phyloP scores from a whole-genome alignment of 306 rosid species.

The Gastrolobium villosum region DNA sequence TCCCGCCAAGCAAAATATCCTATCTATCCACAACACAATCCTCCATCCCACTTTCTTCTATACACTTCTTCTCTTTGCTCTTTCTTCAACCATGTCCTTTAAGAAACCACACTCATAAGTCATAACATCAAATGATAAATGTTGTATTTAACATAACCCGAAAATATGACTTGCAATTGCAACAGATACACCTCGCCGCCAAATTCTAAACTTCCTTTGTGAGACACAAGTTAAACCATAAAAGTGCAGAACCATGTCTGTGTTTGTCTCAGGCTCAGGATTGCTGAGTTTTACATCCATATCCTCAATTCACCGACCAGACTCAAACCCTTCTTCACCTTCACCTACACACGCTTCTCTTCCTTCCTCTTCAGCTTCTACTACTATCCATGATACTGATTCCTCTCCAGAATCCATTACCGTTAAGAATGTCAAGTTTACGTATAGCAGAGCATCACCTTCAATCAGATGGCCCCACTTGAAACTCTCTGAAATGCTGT shows the following conservation, averaged over 20 bases:
- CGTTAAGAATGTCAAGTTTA: slow-evolving; percentile 50
- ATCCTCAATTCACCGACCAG: slow-evolving; percentile 13
- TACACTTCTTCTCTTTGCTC: no score
- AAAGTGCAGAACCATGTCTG: background rate
- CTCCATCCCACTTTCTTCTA: no score
- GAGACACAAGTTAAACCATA: no score
- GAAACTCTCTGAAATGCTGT: slow-evolving; percentile 62
- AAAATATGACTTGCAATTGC: background rate
- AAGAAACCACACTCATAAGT: no score
- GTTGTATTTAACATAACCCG: background rate
- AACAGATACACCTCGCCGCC: background rate
- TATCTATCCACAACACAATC: no score
- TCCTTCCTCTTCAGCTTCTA: slow-evolving; percentile 50
- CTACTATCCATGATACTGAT: slow-evolving; percentile 26
- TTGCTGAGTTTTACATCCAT: slow-evolving; percentile 9
- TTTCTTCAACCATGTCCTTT: no score
- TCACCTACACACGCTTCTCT: slow-evolving; percentile 36
- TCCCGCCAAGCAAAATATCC: no score
- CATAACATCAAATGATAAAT: background rate
- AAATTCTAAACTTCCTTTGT: no score
- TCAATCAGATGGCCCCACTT: slow-evolving; percentile 84
- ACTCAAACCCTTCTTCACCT: slow-evolving; percentile 44
- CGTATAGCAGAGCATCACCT: slow-evolving; percentile 90
- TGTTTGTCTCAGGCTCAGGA: slow-evolving; percentile 15
- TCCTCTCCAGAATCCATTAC: slow-evolving; percentile 39